These are phyloP conservation scores for Hypoxylon perforatum DNA, from an alignment of 495 filamentous ascomycete genomes.

Conservation along the genomic window DNA sequence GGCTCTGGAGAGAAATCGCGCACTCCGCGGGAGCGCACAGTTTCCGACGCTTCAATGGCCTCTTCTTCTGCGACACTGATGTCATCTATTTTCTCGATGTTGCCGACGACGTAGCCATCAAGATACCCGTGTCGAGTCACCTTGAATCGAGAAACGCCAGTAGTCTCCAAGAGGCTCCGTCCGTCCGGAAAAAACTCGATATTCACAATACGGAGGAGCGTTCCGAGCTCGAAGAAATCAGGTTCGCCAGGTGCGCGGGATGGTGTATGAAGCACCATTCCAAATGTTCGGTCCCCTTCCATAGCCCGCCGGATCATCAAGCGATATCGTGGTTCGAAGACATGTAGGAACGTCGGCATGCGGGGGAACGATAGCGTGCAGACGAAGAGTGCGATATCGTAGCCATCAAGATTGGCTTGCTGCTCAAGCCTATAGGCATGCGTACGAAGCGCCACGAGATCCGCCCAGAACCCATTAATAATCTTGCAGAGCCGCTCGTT, in stretches of 20 bases:
- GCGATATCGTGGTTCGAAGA: constrained; percentile 92
- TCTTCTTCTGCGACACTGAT: constrained; percentile 85
- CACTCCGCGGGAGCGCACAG: constrained; percentile 37
- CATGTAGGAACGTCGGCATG: constrained; percentile 85
- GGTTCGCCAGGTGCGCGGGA: constrained; percentile 42
- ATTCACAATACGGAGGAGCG: constrained; percentile 77
- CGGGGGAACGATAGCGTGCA: constrained; percentile 82
- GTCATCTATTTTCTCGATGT: constrained; percentile 79
- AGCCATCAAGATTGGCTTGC: constrained; percentile 59
- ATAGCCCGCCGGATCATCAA: constrained; percentile 86
- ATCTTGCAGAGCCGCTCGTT: constrained; percentile 72
- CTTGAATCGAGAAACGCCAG: constrained; percentile 79
- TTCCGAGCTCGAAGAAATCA: constrained; percentile 78
- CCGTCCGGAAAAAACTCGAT: constrained; percentile 81
- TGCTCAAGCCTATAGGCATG: constrained; percentile 49
- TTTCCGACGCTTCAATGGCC: constrained; percentile 73
- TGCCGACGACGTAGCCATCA: constrained; percentile 83
- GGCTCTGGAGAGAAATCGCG: constrained; percentile 23
- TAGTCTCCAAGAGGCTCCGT: constrained; percentile 79
- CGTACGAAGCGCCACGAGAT: constrained; percentile 60
- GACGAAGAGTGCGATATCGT: constrained; percentile 79
- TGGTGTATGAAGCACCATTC: constrained; percentile 72
- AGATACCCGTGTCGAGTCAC: constrained; percentile 69
- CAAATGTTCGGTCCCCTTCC: constrained; percentile 78
- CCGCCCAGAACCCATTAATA: constrained; percentile 72